phyloP scores from a whole-genome alignment of 192 early-diverging fungal genomes.

The Coemansia sp. region DNA sequence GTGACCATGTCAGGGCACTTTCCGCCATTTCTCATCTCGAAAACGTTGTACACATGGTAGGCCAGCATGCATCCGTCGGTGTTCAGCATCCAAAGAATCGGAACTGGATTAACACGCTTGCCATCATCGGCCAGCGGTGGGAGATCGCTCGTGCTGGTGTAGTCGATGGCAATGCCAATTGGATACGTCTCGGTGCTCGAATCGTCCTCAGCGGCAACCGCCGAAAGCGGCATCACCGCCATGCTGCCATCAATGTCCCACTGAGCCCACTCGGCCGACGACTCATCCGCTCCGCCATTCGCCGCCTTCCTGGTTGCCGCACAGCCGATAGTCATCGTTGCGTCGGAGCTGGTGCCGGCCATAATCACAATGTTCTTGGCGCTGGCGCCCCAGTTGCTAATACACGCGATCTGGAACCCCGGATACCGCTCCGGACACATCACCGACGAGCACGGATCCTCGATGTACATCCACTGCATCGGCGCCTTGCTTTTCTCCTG shows the following conservation, averaged over 20 bases:
- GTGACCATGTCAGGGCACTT: constrained; percentile 50
- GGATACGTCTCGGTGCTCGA: constrained; percentile 63
- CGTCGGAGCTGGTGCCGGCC: constrained; percentile 38
- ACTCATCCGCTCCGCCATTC: constrained; percentile 17
- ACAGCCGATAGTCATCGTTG: constrained; percentile 42
- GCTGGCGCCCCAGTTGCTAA: constrained; percentile 60
- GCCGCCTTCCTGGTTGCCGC: constrained; percentile 11
- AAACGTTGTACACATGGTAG: constrained; percentile 65
- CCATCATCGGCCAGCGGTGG: constrained; percentile 59
- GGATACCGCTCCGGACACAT: constrained; percentile 49
- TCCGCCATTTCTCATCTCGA: constrained; percentile 48
- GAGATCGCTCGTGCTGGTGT: constrained; percentile 60
- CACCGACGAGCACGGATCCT: constrained; percentile 62
- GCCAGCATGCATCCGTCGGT: constrained; percentile 64
- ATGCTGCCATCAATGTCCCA: constrained; percentile 67
- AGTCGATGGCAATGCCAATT: constrained; percentile 76
- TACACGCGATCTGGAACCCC: constrained; percentile 63
- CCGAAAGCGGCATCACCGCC: constrained; percentile 62
- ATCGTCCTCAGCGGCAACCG: constrained; percentile 24
- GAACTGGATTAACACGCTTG: constrained; percentile 58
- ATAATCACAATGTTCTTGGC: constrained; percentile 39
- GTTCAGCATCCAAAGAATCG: constrained; percentile 73
- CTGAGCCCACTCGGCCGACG: constrained; percentile 62
- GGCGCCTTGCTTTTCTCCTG: constrained; percentile 47
- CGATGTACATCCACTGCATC: constrained; percentile 55